A percentile compares a stretch with the other conserved stretches of the same genome.
These are phyloP conservation scores for Aspergillus funiculosus DNA, from an alignment of 495 filamentous ascomycete genomes.

Conservation along the genomic window DNA sequence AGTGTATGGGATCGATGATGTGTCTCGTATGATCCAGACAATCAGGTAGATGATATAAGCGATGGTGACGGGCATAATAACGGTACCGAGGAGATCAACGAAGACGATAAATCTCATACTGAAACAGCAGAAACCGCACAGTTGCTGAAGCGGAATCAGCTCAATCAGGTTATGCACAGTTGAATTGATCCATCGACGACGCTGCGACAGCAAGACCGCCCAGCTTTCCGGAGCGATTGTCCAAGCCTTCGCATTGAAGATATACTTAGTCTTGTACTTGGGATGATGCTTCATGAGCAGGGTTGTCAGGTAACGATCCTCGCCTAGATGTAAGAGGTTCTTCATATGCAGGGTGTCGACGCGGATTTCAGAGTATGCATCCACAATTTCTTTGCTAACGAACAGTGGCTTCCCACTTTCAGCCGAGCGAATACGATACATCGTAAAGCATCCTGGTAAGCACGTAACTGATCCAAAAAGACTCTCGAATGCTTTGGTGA, in stretches of 20 bases:
- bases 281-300: constrained; percentile 88
- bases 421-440: constrained; percentile 93
- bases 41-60: constrained; percentile 90
- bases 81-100: constrained; percentile 82
- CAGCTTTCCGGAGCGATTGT: constrained; percentile 93
- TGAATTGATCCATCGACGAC: constrained; percentile 99
- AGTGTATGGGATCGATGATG: constrained; percentile 65
- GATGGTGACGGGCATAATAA: constrained; percentile 88
- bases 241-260: constrained; percentile 86
- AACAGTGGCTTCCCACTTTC: constrained; percentile 94
- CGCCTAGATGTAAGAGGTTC: constrained; percentile 85
- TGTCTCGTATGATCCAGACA: constrained; percentile 56
- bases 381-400: constrained; percentile 83
- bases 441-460: constrained; percentile 94
- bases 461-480: constrained; percentile 97
- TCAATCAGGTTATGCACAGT: constrained; percentile 98
- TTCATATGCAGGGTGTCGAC: constrained; percentile 99
- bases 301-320: constrained; percentile 95
- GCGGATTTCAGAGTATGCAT: constrained; percentile 80
- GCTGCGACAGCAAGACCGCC: constrained; percentile 92
- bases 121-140: constrained; percentile 99
- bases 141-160: constrained; percentile 83
- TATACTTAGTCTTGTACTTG: constrained; percentile 97
- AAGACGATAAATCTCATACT: constrained; percentile 99
- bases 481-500: constrained; percentile 97